phyloP scores from a whole-genome alignment of 345 rosid genomes.

The Rhizophora mangle region DNA sequence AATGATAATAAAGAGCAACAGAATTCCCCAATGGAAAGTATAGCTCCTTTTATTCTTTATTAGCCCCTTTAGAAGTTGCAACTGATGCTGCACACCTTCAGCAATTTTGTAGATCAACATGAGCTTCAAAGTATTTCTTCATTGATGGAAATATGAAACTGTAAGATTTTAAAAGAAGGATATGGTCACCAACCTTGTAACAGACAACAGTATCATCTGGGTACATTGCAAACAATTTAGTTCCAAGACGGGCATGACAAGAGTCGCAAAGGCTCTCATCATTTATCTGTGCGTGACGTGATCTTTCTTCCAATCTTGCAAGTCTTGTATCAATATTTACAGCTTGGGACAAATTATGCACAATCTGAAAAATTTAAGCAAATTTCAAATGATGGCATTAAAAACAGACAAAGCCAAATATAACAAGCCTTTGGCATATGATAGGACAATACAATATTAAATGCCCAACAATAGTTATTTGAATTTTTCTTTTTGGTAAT shows the following conservation, averaged over 20 bases:
- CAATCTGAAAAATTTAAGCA: conserved; percentile 49
- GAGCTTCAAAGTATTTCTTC: background rate
- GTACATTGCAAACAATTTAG: conserved; percentile 97
- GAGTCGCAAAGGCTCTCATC: conserved; percentile 98
- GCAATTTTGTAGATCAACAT: no score
- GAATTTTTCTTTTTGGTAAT: no score
- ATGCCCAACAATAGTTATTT: background rate
- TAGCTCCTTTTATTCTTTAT: no score
- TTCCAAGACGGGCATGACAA: conserved; percentile 88
- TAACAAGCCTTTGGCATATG: background rate
- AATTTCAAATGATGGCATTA: conserved; percentile 3
- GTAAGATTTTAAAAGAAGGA: background rate
- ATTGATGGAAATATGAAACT: background rate
- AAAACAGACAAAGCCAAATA: conserved; percentile 2
- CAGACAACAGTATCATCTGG: conserved; percentile 96
- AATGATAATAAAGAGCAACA: no score
- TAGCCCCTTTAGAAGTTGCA: no score
- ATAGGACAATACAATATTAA: background rate
- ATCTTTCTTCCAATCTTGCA: conserved; percentile 95
- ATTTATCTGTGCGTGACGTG: conserved; percentile 84
- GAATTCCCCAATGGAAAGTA: no score
- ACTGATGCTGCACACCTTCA: no score
- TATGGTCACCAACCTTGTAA: conserved; percentile 67
- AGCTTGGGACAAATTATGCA: conserved; percentile 75
- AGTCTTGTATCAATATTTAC: conserved; percentile 77